A percentile compares a stretch with the other conserved stretches of the same genome.
Conservation (phyloP, 441 rosid genomes). For the Jatropha multifida region DNA sequence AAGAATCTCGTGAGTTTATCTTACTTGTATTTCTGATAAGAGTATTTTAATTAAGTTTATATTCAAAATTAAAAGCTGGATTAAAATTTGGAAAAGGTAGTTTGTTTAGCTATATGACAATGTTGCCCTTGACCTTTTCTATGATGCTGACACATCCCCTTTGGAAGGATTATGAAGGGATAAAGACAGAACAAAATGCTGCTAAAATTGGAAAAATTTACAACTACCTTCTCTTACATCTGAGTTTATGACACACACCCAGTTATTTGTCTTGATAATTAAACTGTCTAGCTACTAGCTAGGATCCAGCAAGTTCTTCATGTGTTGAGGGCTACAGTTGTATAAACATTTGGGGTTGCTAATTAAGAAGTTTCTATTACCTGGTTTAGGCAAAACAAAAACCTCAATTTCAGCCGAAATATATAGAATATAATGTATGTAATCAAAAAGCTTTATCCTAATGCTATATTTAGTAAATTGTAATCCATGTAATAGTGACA, state of each 20-base stretch:
- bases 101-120: slow-evolving; percentile 50
- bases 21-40: slow-evolving; percentile 14
- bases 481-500: too few relatives aligned
- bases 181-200: slow-evolving; percentile 16
- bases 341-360: background rate
- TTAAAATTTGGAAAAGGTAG: slow-evolving; percentile 23
- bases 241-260: slow-evolving; percentile 1
- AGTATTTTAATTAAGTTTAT: slow-evolving; percentile 2
- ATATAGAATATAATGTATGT: too few relatives aligned
- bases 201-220: slow-evolving; percentile 23
- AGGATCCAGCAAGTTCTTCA: background rate
- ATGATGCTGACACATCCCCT: slow-evolving; percentile 17
- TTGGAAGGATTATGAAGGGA: slow-evolving; percentile 25
- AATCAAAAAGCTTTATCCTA: too few relatives aligned
- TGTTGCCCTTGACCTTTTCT: slow-evolving; percentile 24
- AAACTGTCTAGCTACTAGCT: slow-evolving; percentile 6
- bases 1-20: slow-evolving; percentile 69
- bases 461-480: too few relatives aligned
- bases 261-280: slow-evolving; percentile 9
- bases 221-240: background rate
- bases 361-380: too few relatives aligned
- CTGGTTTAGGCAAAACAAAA: too few relatives aligned
- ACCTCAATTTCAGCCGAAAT: too few relatives aligned
- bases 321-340: background rate
- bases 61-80: slow-evolving; percentile 14